Evolutionary conservation across 345 rosid genomes (phyloP).

Genomic region (Erodium maritimum): DNA sequence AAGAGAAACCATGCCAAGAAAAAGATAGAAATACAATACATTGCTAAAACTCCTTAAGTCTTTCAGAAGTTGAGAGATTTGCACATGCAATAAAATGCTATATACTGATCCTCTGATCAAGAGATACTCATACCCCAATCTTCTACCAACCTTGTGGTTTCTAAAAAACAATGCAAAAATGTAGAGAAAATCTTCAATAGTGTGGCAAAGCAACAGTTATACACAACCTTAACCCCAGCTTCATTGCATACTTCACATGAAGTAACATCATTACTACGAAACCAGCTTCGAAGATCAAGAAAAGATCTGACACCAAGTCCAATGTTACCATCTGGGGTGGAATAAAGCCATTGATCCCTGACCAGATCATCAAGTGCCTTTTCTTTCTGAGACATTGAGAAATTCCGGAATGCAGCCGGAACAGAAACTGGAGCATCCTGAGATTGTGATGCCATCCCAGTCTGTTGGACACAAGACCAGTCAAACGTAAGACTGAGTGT

Average conservation of each 20-base stretch:
- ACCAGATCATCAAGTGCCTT: slow-evolving; percentile 63
- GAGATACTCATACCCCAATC: background rate
- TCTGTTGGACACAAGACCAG: slow-evolving; percentile 12
- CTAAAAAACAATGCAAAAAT: background rate
- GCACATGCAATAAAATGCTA: background rate
- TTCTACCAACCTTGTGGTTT: background rate
- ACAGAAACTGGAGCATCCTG: slow-evolving; percentile 27
- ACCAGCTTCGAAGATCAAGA: slow-evolving; percentile 80
- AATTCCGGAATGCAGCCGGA: slow-evolving; percentile 71
- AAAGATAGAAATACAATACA: too few species aligned
- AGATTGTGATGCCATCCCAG: slow-evolving; percentile 25
- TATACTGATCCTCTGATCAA: background rate
- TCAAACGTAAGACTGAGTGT: slow-evolving; percentile 4
- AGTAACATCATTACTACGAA: slow-evolving; percentile 56
- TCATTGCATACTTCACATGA: slow-evolving; percentile 86
- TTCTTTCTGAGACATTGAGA: slow-evolving; percentile 73
- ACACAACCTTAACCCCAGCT: slow-evolving; percentile 71
- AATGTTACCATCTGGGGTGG: slow-evolving; percentile 40
- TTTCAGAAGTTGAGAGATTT: background rate
- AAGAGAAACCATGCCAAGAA: background rate
- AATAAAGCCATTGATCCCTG: slow-evolving; percentile 66
- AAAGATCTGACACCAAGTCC: slow-evolving; percentile 77
- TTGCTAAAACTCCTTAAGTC: background rate
- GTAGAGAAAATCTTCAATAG: background rate
- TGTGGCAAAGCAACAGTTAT: slow-evolving; percentile 2